A percentile compares a stretch with the other conserved stretches of the same genome.
phyloP scores from a whole-genome alignment of 805 yeast genomes.

The Kazachstania taianensis region DNA sequence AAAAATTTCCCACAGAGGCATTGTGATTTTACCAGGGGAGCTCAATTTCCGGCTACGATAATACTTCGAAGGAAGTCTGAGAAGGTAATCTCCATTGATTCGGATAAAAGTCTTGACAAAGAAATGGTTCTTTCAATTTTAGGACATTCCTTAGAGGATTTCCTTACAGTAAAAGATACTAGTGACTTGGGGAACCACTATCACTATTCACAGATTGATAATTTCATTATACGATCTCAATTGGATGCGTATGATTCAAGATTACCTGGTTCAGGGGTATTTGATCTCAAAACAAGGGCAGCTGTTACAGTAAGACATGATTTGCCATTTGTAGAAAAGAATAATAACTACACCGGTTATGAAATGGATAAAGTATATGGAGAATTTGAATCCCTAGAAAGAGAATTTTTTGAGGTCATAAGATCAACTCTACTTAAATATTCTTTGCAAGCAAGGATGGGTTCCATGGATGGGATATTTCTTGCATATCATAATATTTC shows the following conservation, averaged over 20 bases:
- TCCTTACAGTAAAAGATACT: constrained; percentile 31
- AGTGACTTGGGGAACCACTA: constrained; percentile 33
- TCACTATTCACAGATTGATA: constrained; percentile 61
- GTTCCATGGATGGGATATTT: constrained; percentile 94
- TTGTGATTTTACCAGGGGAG: constrained; percentile 34
- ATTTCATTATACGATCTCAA: constrained; percentile 79
- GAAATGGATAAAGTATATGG: constrained; percentile 57
- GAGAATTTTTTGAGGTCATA: constrained; percentile 69
- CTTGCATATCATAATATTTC: constrained; percentile 82
- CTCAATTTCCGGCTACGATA: constrained; percentile 44
- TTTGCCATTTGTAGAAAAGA: constrained; percentile 44
- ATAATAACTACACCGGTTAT: constrained; percentile 52
- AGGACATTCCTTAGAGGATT: constrained; percentile 72
- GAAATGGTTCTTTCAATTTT: constrained; percentile 61
- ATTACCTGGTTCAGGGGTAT: constrained; percentile 83
- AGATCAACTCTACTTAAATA: constrained; percentile 75
- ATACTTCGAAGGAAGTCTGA: constrained; percentile 43
- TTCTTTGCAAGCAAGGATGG: constrained; percentile 84
- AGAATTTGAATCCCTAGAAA: constrained; percentile 63
- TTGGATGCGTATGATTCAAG: constrained; percentile 70
- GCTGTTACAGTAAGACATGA: constrained; percentile 80
- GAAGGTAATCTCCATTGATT: constrained; percentile 50
- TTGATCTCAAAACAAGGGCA: constrained; percentile 88
- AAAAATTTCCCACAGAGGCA: constrained; percentile 33
- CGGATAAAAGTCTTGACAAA: constrained; percentile 56